Conservation (phyloP, 768 basidiomycete genomes). For the Hypholoma sublateritium region DNA sequence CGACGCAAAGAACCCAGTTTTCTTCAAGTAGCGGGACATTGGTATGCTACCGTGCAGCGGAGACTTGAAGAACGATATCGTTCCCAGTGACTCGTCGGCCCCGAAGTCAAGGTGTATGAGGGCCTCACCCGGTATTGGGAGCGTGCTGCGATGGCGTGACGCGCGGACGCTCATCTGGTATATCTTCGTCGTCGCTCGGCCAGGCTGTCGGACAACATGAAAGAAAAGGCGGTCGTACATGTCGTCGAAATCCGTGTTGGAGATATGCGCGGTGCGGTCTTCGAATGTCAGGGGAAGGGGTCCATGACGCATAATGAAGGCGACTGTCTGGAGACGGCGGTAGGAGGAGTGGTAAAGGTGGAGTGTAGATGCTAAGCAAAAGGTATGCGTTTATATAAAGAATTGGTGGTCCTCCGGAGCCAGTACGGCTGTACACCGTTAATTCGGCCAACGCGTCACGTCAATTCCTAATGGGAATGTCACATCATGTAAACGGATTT, state of each 20-base stretch:
- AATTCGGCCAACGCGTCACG: background rate
- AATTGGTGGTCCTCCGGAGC: slow-evolving; percentile 11
- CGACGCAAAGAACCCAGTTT: slow-evolving; percentile 66
- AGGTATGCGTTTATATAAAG: slow-evolving; percentile 13
- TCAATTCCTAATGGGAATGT: background rate
- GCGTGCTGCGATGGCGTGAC: slow-evolving; percentile 55
- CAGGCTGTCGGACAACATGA: slow-evolving; percentile 53
- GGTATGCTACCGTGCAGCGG: slow-evolving; percentile 43
- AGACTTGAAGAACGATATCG: slow-evolving; percentile 49
- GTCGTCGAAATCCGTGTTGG: slow-evolving; percentile 69
- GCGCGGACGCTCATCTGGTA: slow-evolving; percentile 69
- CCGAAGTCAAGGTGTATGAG: slow-evolving; percentile 61
- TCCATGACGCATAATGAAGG: slow-evolving; percentile 4
- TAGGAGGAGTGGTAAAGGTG: background rate
- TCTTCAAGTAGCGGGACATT: slow-evolving; percentile 66
- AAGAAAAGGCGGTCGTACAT: slow-evolving; percentile 77
- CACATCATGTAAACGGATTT: background rate
- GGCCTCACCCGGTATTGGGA: slow-evolving; percentile 53
- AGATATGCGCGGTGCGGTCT: slow-evolving; percentile 60
- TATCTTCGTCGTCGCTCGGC: slow-evolving; percentile 47
- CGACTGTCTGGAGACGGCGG: background rate
- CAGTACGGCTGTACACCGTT: slow-evolving; percentile 15
- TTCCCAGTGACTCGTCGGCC: slow-evolving; percentile 57
- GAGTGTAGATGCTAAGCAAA: background rate
- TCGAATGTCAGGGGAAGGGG: slow-evolving; percentile 60